Base-by-base conservation (phyloP, 2,329 filamentous ascomycete genomes). In the Arthrobotrys entomopaga region DNA sequence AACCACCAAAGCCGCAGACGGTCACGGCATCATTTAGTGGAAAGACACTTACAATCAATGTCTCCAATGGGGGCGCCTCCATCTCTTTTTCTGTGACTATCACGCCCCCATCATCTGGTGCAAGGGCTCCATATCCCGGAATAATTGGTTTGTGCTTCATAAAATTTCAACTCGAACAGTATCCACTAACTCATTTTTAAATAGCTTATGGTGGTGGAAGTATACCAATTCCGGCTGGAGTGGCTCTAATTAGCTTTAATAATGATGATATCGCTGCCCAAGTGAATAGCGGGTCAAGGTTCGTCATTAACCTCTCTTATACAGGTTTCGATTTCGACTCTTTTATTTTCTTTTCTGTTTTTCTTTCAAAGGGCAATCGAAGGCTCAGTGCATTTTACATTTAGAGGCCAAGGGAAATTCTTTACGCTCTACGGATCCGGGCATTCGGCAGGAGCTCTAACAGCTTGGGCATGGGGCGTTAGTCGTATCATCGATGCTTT, bases 391-490 rank as follows among this genome's bases (percentile, higher is more conserved):
- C 4, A 5, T 5, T 64, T 19, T 38, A 22, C 22, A 26, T 34
- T 34, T 67, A 86, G 86, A 60, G 87, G 87, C 60, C 81, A 83
- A 76, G 87, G 87, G 70, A 83, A 83, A 63, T 89, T 88, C 82
- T 89, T 86, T 81, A 84, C 84, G 52, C 82, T 89, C 3, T 87
- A 87, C 77, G 87, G 87, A 50, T 83, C 81, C 61, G 80, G 81
- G 13, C 85, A 87, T 81, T 84, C 82, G 40, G 87, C 87, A 13
- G 85, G 86, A 59, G 87, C 87, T 5, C 80, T 87, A 75, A 87
- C 85, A 3, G 86, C 87, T 24, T 89, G 87, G 87, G 85, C 87
- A 7, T 89, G 87, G 87, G 87, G 85, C 65, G 86, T 88, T 1
- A 84, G 85, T 77, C 85, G 86, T 59, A 83, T 89, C 76, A 84